These are phyloP conservation scores for Camptophora hylomeconis DNA, from an alignment of 2,329 filamentous ascomycete genomes.

Conservation along the genomic window DNA sequence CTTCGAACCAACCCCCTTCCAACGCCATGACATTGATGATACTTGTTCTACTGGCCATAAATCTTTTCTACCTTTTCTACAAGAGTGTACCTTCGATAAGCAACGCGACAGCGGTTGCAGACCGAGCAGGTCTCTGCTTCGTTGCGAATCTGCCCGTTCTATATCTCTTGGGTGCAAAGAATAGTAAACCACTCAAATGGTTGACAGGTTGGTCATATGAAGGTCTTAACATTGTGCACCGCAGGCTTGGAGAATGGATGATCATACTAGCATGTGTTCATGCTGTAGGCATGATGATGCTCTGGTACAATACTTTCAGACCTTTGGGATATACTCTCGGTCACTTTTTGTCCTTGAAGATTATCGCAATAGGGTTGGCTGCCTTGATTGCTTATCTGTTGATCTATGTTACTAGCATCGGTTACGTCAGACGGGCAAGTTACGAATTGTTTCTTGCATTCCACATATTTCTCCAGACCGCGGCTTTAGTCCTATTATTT, in stretches of 20 bases:
- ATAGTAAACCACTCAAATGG: constrained; percentile 46
- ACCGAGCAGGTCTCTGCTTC: constrained; percentile 42
- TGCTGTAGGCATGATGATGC: constrained; percentile 38
- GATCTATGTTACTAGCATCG: constrained; percentile 50
- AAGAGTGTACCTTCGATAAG: constrained; percentile 33
- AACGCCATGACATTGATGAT: constrained; percentile 44
- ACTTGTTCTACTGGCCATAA: constrained; percentile 38
- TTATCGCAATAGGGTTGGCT: constrained; percentile 41
- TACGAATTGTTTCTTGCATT: constrained; percentile 50
- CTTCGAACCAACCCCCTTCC: constrained; percentile 38
- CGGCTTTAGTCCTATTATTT: constrained; percentile 43
- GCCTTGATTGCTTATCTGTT: constrained; percentile 46
- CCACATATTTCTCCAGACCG: constrained; percentile 45
- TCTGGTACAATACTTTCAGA: constrained; percentile 41
- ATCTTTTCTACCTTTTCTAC: constrained; percentile 46
- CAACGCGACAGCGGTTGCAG: constrained; percentile 45
- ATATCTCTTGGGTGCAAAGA: constrained; percentile 52
- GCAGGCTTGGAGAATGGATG: constrained; percentile 48
- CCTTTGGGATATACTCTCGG: constrained; percentile 37
- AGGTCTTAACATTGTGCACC: constrained; percentile 52
- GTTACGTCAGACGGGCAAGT: constrained; percentile 44
- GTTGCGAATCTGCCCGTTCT: constrained; percentile 38
- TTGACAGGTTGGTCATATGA: constrained; percentile 55
- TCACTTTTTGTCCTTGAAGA: constrained; percentile 38
- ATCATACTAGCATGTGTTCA: constrained; percentile 48